phyloP scores from a whole-genome alignment of 1,139 yeast genomes.

The Yueomyces sp. region DNA sequence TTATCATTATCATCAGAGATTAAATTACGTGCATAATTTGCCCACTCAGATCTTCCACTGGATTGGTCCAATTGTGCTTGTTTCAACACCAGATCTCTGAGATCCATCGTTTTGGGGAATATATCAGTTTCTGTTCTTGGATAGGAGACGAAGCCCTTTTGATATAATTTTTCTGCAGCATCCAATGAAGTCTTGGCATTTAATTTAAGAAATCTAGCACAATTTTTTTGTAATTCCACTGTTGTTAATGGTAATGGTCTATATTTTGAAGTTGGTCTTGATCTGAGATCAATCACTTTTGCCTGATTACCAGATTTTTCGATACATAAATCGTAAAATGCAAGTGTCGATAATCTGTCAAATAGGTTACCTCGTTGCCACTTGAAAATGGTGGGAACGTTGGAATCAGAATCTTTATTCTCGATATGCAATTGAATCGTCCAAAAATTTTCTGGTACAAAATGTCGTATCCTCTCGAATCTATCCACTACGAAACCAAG shows the following conservation, averaged over 20 bases:
- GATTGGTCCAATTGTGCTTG: constrained; percentile 35
- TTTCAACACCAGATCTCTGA: constrained; percentile 42
- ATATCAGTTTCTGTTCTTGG: constrained; percentile 96
- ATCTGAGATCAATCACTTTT: constrained; percentile 37
- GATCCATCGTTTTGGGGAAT: constrained; percentile 67
- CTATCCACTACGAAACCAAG: constrained; percentile 95
- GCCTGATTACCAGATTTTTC: constrained; percentile 32
- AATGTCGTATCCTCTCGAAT: constrained; percentile 59
- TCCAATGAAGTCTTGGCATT: constrained; percentile 75
- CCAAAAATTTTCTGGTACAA: constrained; percentile 78
- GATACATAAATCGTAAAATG: constrained; percentile 58
- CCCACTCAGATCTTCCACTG: constrained; percentile 30
- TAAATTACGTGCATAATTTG: constrained; percentile 30
- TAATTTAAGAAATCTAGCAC: constrained; percentile 60
- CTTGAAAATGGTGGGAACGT: constrained; percentile 23
- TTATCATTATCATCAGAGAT: constrained; percentile 13
- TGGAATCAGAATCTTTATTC: constrained; percentile 26
- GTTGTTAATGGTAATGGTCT: constrained; percentile 90
- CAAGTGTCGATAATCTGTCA: constrained; percentile 53
- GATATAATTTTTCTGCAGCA: constrained; percentile 79
- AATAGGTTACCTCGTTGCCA: constrained; percentile 69
- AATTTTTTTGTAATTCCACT: constrained; percentile 84
- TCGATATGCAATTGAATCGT: constrained; percentile 40
- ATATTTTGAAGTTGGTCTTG: constrained; percentile 60
- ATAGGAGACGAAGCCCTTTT: constrained; percentile 76